Conservation (phyloP, 108 stramenopile genomes). For the Cyclotella kingstonii region DNA sequence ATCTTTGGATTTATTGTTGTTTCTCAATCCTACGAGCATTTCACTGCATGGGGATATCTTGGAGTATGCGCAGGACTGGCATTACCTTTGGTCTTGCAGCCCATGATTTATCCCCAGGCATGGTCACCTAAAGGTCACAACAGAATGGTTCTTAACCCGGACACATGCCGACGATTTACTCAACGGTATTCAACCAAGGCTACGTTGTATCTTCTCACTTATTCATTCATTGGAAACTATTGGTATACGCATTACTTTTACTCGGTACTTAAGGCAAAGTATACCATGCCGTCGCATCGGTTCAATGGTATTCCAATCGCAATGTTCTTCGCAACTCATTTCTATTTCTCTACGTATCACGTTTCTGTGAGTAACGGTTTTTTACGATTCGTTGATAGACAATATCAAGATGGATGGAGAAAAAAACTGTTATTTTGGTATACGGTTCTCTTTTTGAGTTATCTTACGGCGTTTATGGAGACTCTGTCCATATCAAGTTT, state of each 20-base stretch:
- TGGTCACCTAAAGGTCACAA: constrained; percentile 17
- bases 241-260: constrained; percentile 98
- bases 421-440: constrained; percentile 45
- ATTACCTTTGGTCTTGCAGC: constrained; percentile 83
- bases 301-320: constrained; percentile 96
- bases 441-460: constrained; percentile 64
- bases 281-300: constrained; percentile 92
- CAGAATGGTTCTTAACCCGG: constrained; percentile 50
- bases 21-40: constrained; percentile 78
- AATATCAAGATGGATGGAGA: constrained; percentile 44
- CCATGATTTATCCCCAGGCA: constrained; percentile 69
- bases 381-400: constrained; percentile 73
- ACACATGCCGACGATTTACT: constrained; percentile 57
- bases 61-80: constrained; percentile 73
- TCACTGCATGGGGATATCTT: constrained; percentile 74
- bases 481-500: constrained; percentile 93
- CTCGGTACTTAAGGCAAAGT: constrained; percentile 89
- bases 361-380: constrained; percentile 84
- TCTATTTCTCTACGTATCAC: constrained; percentile 97
- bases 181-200: constrained; percentile 89
- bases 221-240: constrained; percentile 97
- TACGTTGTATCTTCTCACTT: constrained; percentile 88
- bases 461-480: constrained; percentile 98
- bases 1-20: constrained; percentile 78
- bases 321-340: constrained; percentile 94